Evolutionary conservation across 1,284 basidiomycete genomes (phyloP).

Genomic region (Malassezia brasiliensis): DNA sequence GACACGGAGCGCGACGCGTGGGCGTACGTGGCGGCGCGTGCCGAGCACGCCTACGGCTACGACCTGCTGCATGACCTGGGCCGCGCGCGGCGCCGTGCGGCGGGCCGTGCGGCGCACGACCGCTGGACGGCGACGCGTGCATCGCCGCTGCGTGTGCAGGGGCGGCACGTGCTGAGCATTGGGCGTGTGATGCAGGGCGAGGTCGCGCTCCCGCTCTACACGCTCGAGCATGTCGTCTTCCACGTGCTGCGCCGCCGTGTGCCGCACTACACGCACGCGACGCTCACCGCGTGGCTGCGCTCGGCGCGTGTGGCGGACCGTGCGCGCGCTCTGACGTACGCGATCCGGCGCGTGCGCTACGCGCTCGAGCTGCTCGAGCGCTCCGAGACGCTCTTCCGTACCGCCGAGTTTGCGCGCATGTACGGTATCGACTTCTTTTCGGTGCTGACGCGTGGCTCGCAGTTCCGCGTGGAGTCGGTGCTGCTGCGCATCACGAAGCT

Average conservation of each 20-base stretch:
- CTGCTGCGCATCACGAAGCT: conserved; percentile 97
- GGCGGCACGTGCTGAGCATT: conserved; percentile 80
- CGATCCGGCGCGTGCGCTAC: conserved; percentile 25
- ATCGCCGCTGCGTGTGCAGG: conserved; percentile 72
- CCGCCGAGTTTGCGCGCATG: conserved; percentile 76
- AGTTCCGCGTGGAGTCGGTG: conserved; percentile 97
- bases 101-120: conserved; percentile 11
- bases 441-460: conserved; percentile 83
- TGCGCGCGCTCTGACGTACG: conserved; percentile 27
- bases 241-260: conserved; percentile 48
- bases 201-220: conserved; percentile 66
- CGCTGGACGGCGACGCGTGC: conserved; percentile 65
- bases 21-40: conserved; percentile 76
- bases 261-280: conserved; percentile 63
- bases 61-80: conserved; percentile 48
- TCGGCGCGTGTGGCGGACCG: conserved; percentile 19
- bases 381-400: conserved; percentile 41
- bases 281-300: conserved; percentile 65
- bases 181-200: conserved; percentile 88
- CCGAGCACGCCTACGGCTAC: conserved; percentile 40
- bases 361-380: conserved; percentile 34
- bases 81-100: conserved; percentile 21
- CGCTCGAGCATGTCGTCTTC: conserved; percentile 77
- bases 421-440: conserved; percentile 96
- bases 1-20: conserved; percentile 79